These are phyloP conservation scores for Phytophthora quininea DNA, from an alignment of 352 stramenopile species.

Conservation along the genomic window DNA sequence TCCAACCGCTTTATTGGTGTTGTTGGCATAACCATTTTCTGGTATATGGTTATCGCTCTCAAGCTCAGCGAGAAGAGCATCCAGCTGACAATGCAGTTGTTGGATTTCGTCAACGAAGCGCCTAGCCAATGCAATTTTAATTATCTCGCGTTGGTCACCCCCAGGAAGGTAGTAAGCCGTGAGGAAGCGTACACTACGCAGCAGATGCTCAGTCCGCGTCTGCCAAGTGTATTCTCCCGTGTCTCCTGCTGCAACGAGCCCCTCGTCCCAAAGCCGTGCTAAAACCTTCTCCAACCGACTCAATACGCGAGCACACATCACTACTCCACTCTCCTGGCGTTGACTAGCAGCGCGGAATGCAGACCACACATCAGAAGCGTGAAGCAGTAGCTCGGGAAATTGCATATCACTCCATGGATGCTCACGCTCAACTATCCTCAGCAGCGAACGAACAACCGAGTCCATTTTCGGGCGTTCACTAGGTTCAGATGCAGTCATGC, in stretches of 20 bases:
- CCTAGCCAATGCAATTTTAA: conserved; percentile 30
- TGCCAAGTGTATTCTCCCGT: conserved; percentile 34
- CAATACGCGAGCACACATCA: conserved; percentile 33
- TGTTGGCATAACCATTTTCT: conserved; percentile 2
- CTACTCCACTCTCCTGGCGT: conserved; percentile 21
- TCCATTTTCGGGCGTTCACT: conserved; percentile 24
- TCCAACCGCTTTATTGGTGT: conserved; percentile 1
- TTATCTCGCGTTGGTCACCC: conserved; percentile 16
- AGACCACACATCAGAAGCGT: conserved; percentile 40
- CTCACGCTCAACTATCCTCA: conserved; percentile 26
- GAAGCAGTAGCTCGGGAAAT: conserved; percentile 35
- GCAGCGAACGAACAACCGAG: conserved; percentile 19
- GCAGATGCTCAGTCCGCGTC: conserved; percentile 36
- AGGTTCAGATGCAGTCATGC: conserved; percentile 18
- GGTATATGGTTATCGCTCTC: conserved; percentile 12
- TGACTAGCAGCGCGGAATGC: conserved; percentile 29
- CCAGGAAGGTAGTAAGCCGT: conserved; percentile 27
- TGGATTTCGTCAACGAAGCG: conserved; percentile 39
- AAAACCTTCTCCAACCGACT: conserved; percentile 32
- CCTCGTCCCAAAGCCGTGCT: conserved; percentile 33
- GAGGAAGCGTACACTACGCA: conserved; percentile 36
- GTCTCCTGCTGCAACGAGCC: conserved; percentile 23
- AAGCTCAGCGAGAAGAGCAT: conserved; percentile 34
- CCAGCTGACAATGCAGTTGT: conserved; percentile 32
- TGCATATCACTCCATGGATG: conserved; percentile 36